phyloP scores from a whole-genome alignment of 1,284 basidiomycete genomes.

The Tilletia horrida region DNA sequence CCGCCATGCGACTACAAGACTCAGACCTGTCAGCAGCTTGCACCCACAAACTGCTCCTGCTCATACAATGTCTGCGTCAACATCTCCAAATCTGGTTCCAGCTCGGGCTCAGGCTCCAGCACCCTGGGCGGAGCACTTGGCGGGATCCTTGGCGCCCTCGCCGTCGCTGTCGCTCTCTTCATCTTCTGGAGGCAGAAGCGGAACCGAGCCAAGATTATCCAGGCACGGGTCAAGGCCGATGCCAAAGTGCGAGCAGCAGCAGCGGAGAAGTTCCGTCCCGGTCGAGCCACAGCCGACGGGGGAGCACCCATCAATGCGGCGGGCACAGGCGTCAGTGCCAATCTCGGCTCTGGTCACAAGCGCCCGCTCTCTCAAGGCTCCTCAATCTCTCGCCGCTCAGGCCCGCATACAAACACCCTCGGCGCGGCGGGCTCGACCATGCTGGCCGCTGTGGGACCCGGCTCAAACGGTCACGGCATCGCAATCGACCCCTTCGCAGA shows the following conservation, averaged over 20 bases:
- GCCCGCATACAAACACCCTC: too few species aligned
- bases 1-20: neutral
- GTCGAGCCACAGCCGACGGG: neutral
- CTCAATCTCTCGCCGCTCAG: too few species aligned
- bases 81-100: slow-evolving; percentile 22
- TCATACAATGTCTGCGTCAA: slow-evolving; percentile 35
- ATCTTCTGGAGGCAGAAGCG: slow-evolving; percentile 30
- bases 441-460: neutral
- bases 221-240: slow-evolving; percentile 25
- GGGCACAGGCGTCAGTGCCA: neutral
- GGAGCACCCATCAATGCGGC: neutral
- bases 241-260: slow-evolving; percentile 18
- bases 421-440: too few species aligned
- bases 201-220: slow-evolving; percentile 24
- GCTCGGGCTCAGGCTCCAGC: neutral
- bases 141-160: slow-evolving; percentile 31
- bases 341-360: too few species aligned
- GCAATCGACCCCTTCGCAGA: slow-evolving; percentile 25
- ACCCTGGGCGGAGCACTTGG: slow-evolving; percentile 32
- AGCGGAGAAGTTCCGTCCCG: slow-evolving; percentile 16
- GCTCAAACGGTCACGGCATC: neutral
- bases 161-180: slow-evolving; percentile 27
- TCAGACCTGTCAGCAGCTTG: slow-evolving; percentile 34
- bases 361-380: neutral
- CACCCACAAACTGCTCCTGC: slow-evolving; percentile 34